Conservation (phyloP, 208 protist species). For the Acanthamoeba polyphaga region DNA sequence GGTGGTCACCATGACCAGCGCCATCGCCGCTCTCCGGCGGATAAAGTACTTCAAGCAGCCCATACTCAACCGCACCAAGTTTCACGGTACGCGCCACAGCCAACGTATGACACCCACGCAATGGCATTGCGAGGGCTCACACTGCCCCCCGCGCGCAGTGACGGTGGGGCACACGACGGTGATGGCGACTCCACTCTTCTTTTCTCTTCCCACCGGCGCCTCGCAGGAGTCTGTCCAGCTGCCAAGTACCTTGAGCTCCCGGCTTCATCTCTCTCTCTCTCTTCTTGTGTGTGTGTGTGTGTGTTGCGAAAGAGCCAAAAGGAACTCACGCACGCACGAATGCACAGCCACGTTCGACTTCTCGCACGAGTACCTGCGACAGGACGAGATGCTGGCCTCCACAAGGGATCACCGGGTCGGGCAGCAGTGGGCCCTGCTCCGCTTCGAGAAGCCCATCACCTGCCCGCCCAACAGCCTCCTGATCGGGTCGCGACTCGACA, state of each 20-base stretch:
- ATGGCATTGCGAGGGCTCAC: not conserved
- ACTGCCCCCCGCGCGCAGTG: constrained; percentile 54
- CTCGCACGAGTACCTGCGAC: constrained; percentile 45
- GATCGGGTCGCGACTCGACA: constrained; percentile 82
- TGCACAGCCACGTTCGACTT: not conserved
- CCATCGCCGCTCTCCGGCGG: not conserved
- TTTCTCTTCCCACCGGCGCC: constrained; percentile 13
- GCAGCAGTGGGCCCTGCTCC: constrained; percentile 81
- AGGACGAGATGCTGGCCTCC: constrained; percentile 20
- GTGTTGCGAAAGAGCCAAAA: no score
- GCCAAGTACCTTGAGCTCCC: not conserved
- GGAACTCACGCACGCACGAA: no score
- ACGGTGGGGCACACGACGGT: constrained; percentile 86
- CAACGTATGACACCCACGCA: not conserved
- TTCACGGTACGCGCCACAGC: constrained; percentile 11
- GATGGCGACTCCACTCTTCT: constrained; percentile 80
- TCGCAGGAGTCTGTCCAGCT: not conserved
- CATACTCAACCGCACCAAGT: constrained; percentile 64
- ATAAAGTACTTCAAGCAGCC: constrained; percentile 72
- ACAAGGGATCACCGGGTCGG: not conserved
- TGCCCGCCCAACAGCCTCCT: constrained; percentile 71
- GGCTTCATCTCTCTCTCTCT: no score
- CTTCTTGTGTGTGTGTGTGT: no score
- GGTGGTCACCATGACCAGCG: constrained; percentile 41
- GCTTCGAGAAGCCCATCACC: constrained; percentile 83